Evolutionary conservation across 441 rosid species (phyloP), one percentile per base, ranked within the genome.

Genomic region (Melastoma candidum): DNA sequence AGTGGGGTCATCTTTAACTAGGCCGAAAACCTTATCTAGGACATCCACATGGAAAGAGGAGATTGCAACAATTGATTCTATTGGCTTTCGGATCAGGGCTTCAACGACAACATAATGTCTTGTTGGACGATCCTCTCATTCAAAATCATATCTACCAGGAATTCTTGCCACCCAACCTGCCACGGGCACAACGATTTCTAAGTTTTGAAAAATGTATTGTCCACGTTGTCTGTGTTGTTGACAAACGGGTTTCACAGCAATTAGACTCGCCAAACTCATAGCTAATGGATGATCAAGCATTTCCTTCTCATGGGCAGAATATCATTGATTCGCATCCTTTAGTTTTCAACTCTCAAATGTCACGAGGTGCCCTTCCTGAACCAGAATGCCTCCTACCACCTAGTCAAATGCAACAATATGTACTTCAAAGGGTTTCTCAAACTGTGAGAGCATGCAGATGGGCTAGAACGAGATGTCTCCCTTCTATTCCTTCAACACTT

Each of bases 301-400:
- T 17, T 17, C 22, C 22, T 17, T 17, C 22, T 17, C 22, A 17
- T 17, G 22, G 22, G 22, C 22, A 17, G 54, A 11, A 10, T 51
- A 51, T 1, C 43, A 1, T 11, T 51, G 6, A 0, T 58, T 9
- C 0, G 9, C 26, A 0, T 27, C 9, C 0, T 58, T 65, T 0
- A 65, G 12, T 12, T 58, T 58, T 5, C 8, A 1, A 4, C 54
- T 58, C 6, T 64, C 29, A 13, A 44, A 51, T 6, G 56, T 46
- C 1, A 64, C 0, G 0, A 11, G 49, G 3, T 65, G 43, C 0
- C 47, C 39, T 0, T 59, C 22, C 56, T 27, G 47, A 0, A 45
- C 7, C 0, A 57, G 4, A 6, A 56, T 26, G 0, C 57, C 43
- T 3, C 48, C 44, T 12, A 64, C 36, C 1, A 1, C 54, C 0